Base-by-base conservation (phyloP, 371 early-diverging fungal species). In the Aphelidium insulamus region DNA sequence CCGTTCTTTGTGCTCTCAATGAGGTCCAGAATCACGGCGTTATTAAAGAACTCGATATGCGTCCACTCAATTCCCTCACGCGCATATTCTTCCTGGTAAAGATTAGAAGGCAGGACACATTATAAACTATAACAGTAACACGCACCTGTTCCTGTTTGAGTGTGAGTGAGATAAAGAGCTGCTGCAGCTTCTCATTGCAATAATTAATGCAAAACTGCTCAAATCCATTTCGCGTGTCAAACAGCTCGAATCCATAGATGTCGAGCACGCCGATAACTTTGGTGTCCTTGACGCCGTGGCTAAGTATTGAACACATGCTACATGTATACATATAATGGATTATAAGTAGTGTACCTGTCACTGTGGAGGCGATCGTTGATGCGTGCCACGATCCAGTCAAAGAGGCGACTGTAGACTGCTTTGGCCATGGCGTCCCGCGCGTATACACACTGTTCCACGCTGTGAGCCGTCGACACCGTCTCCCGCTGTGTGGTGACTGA, bases 191-290 rank as follows among this genome's bases (percentile, higher is more conserved):
- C 41, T 72, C 73, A 42, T 72, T 72, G 26, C 59, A 62, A 44
- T 59, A 69, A 36, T 69, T 68, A 29, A 68, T 66, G 30, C 37
- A 34, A n/a, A 53, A 41, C 39, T 52, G 54, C 39, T 49, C 51
- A 32, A 52, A 48, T 10, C 45, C 41, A 32, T 53, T 53, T 20
- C 57, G 61, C 17, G 38, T 24, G 5, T 55, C 28, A 34, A 68
- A 50, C 24, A 52, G 36, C 44, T 72, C 73, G 49, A 70, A 72
- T 12, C 73, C 70, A 43, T 66, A 69, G 44, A 72, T 68, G 50
- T 72, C 73, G 16, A 69, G 44, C 24, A 69, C 55, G 30, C 55
- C 54, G 32, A 62, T 59, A 20, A 42, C 31, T 32, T 29, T 29
- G 10, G 14, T 41, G 33, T 12, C 25, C 5, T 22, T 2, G 10